A percentile compares a stretch with the other conserved stretches of the same genome.
Conservation (phyloP, 306 rosid genomes). For the Ormosia semicastrata region DNA sequence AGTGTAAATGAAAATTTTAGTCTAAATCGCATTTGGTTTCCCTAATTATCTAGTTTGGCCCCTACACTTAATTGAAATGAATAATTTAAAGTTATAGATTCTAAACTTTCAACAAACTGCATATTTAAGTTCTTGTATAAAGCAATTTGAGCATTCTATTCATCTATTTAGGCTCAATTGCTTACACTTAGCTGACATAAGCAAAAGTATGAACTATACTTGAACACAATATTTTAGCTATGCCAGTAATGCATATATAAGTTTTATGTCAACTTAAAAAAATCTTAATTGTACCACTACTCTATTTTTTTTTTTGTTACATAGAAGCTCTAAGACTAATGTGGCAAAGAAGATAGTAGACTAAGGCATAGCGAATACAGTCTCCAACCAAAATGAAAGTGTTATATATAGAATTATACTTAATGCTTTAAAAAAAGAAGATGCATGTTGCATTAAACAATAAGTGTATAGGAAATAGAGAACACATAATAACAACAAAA, state of each 20-base stretch:
- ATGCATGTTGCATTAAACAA: neutral
- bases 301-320: too few relatives aligned
- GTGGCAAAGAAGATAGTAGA: too few relatives aligned
- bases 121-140: neutral
- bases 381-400: neutral
- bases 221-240: neutral
- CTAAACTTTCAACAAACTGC: neutral
- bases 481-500: neutral
- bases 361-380: too few relatives aligned
- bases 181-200: neutral
- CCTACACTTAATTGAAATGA: neutral
- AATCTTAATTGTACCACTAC: too few relatives aligned
- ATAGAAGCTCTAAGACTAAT: too few relatives aligned
- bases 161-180: neutral
- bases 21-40: neutral
- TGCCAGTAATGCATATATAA: too few relatives aligned
- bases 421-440: neutral
- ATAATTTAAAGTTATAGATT: neutral
- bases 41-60: neutral
- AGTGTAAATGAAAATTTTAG: neutral
- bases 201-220: neutral
- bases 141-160: neutral
- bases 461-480: neutral
- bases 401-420: neutral
- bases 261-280: too few relatives aligned